These are phyloP conservation scores for Fusarium musae DNA, from an alignment of 2,329 filamentous ascomycete genomes.

Conservation along the genomic window DNA sequence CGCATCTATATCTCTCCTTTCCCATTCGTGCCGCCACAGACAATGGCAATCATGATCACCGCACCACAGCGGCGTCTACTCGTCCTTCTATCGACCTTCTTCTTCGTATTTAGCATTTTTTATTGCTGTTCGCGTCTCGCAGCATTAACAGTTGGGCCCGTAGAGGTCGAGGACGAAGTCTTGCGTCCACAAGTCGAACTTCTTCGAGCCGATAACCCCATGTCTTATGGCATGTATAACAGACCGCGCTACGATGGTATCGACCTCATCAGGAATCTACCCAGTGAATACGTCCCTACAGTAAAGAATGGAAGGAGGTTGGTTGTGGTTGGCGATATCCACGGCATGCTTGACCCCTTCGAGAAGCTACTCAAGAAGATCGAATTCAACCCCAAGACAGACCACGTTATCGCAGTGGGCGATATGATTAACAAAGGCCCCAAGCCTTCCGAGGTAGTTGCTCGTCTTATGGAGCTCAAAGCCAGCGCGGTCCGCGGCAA, in stretches of 20 bases:
- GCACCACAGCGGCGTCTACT: conserved; percentile 46
- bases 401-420: conserved; percentile 81
- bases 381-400: conserved; percentile 65
- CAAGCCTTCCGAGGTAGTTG: conserved; percentile 81
- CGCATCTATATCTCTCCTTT: background rate
- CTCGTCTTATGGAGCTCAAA: conserved; percentile 75
- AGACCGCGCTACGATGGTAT: conserved; percentile 53
- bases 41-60: conserved; percentile 40
- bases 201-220: conserved; percentile 49
- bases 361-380: conserved; percentile 73
- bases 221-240: conserved; percentile 54
- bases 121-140: conserved; percentile 50
- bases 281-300: conserved; percentile 48
- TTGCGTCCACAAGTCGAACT: conserved; percentile 27
- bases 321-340: conserved; percentile 89
- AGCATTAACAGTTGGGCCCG: conserved; percentile 34
- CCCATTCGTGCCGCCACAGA: conserved; percentile 16
- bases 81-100: conserved; percentile 46
- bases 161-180: conserved; percentile 10
- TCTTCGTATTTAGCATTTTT: conserved; percentile 50
- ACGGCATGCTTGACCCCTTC: conserved; percentile 82
- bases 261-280: conserved; percentile 47
- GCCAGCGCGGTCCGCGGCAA: conserved; percentile 91
- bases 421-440: conserved; percentile 90
- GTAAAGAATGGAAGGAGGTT: conserved; percentile 65